Evolutionary conservation across 768 basidiomycete species (phyloP), one percentile per base, ranked within the genome.

Genomic region (Rhodotorula taiwanensis): DNA sequence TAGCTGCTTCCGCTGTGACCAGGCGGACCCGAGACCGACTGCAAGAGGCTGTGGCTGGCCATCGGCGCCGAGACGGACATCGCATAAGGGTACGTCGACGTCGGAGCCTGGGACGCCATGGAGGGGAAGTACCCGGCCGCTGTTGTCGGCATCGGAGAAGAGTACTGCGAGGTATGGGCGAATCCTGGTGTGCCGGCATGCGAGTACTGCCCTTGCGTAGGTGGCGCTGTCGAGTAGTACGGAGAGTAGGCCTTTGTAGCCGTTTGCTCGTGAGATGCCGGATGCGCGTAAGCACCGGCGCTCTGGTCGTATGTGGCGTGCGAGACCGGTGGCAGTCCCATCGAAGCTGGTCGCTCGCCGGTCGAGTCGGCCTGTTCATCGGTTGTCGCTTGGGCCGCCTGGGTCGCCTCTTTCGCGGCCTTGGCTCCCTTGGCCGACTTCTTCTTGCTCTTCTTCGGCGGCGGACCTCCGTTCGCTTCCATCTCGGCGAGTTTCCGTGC

Each of bases 401-500:
- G 21, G 0, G 34, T 34, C 36, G 47, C 27, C 0, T 14, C 50
- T 41, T 54, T 54, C 4, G 31, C 44, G 2, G 50, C 43, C 2
- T 48, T 42, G 2, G 30, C 55, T 10, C 41, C 45, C 34, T 53
- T 54, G 36, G 25, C 25, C 7, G 44, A 25, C 43, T 60, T 65
- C 58, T 65, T 65, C 58, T 52, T 57, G 30, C 33, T 39, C 42
- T 41, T 44, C 23, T 51, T 55, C 18, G 33, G 23, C 20, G 27
- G 20, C 1, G 28, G n/a, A 5, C 23, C 43, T 13, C 58, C 64
- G 34, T 48, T 52, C 28, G 58, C 64, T 5, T 58, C 54, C 20
- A 43, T 39, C 51, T 65, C 64, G 16, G 58, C 59, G 23, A 45
- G 56, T 52, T 68, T 68, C 25, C 57, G 60, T 59, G 53, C 41